Conservation (phyloP, 257 asterid species). For the Anisodus acutangulus region DNA sequence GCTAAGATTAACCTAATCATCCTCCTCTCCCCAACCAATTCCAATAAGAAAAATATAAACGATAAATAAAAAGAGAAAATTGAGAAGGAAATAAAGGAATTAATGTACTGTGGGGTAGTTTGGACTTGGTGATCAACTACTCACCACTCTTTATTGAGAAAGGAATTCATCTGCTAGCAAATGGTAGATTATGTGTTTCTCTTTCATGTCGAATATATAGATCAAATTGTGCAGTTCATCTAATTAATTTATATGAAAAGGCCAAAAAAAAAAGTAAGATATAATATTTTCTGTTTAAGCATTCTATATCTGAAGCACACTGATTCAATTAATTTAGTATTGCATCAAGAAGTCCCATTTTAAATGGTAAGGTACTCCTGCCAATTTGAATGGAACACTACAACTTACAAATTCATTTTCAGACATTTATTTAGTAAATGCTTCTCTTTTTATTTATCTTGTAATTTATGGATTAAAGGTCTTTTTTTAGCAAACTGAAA, state of each 20-base stretch:
- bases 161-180: neutral
- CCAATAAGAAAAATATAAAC: neutral
- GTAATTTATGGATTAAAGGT: too few species aligned
- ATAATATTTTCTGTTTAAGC: neutral
- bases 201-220: neutral
- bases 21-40: neutral
- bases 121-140: neutral
- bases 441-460: too few species aligned
- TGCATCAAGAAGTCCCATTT: too few species aligned
- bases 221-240: neutral
- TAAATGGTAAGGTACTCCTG: too few species aligned
- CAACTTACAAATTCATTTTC: too few species aligned
- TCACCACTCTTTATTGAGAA: neutral
- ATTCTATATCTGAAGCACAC: neutral
- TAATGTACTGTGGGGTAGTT: neutral
- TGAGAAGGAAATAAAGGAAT: neutral
- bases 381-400: too few species aligned
- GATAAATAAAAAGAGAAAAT: neutral
- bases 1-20: slow-evolving; percentile 47
- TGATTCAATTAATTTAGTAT: neutral
- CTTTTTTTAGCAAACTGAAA: too few species aligned
- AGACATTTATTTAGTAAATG: too few species aligned
- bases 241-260: neutral
- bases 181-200: neutral
- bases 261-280: neutral